Conservation (phyloP, 805 yeast species). For the Monosporozyma solicola region DNA sequence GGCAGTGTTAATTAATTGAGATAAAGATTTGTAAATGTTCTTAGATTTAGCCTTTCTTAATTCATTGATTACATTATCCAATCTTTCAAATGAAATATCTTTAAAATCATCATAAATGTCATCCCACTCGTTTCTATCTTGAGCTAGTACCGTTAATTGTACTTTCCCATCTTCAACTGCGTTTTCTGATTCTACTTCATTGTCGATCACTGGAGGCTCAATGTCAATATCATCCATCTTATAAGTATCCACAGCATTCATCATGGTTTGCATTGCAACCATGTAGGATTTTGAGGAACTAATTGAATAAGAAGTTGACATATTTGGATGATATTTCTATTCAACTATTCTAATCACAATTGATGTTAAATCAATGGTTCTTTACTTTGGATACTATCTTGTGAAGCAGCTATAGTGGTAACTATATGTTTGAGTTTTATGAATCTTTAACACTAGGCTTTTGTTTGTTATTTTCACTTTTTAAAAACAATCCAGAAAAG, state of each 20-base stretch:
- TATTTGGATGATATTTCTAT: constrained; percentile 8
- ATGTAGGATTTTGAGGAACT: constrained; percentile 66
- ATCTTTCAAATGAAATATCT: constrained; percentile 22
- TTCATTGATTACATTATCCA: constrained; percentile 14
- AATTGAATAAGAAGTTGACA: constrained; percentile 45
- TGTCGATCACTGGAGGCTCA: constrained; percentile 6
- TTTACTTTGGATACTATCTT: background rate
- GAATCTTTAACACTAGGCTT: background rate
- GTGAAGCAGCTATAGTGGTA: background rate
- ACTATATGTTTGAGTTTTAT: no score
- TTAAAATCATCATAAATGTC: constrained; percentile 29
- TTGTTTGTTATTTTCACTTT: background rate
- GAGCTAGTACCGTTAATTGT: constrained; percentile 26
- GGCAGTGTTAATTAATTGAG: constrained; percentile 10
- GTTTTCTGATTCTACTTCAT: constrained; percentile 28
- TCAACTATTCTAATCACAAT: background rate
- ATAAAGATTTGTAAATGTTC: constrained; percentile 14
- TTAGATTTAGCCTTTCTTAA: constrained; percentile 8
- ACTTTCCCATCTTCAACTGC: constrained; percentile 26
- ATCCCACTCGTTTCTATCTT: constrained; percentile 34
- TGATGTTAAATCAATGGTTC: background rate
- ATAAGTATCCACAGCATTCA: constrained; percentile 36
- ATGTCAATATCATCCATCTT: constrained; percentile 11
- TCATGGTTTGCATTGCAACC: constrained; percentile 69
- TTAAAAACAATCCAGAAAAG: background rate